These are phyloP conservation scores for Clarireedia paspali DNA, from an alignment of 2,329 filamentous ascomycete genomes.

Conservation along the genomic window DNA sequence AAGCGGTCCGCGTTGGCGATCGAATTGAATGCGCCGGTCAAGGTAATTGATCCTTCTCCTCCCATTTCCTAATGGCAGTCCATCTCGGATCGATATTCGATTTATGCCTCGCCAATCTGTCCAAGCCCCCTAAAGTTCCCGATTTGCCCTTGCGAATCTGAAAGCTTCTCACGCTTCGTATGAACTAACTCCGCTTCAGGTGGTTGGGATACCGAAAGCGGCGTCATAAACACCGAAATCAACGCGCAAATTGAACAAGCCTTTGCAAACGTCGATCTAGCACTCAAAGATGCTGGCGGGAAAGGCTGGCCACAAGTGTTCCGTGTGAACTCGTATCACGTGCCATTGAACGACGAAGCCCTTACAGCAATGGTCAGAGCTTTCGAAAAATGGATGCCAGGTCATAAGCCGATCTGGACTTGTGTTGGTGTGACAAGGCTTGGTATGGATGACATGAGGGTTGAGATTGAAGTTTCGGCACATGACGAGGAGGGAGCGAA, in stretches of 20 bases:
- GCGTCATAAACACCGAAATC: constrained; percentile 30
- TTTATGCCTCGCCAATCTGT: no score
- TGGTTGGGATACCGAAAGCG: constrained; percentile 29
- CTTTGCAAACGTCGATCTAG: constrained; percentile 48
- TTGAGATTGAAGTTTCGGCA: constrained; percentile 49
- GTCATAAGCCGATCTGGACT: constrained; percentile 2
- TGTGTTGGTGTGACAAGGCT: not conserved
- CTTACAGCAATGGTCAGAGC: not conserved
- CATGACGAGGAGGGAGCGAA: constrained; percentile 28
- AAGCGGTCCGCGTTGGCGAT: constrained; percentile 42
- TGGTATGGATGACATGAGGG: not conserved
- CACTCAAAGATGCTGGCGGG: constrained; percentile 44
- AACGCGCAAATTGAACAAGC: constrained; percentile 42
- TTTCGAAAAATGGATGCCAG: not conserved
- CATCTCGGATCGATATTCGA: no score
- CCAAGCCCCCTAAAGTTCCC: no score
- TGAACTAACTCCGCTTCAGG: constrained; percentile 19
- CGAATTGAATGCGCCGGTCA: constrained; percentile 40
- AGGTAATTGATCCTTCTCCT: constrained; percentile 27
- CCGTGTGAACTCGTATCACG: constrained; percentile 39
- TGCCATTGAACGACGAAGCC: constrained; percentile 29
- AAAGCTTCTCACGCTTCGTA: not conserved
- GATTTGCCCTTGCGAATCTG: no score
- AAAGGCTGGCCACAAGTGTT: constrained; percentile 50
- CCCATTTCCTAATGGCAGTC: not conserved